Base-by-base conservation (phyloP, 192 early-diverging fungal species). In the Jimgerdemannia flammicorona region DNA sequence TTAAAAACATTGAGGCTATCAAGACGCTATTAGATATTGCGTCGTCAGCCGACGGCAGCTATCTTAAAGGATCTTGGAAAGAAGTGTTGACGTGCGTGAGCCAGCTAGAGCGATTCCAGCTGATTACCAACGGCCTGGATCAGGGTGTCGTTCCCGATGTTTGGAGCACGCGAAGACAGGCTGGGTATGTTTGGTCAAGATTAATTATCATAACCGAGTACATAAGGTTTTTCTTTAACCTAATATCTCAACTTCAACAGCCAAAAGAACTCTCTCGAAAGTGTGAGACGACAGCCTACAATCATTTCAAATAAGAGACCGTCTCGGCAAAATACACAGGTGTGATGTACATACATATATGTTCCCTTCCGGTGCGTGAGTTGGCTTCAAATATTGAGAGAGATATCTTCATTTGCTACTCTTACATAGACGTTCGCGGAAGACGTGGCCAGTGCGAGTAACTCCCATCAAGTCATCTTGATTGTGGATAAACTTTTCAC, bases 1-100 rank as follows among this genome's bases (percentile, higher is more conserved):
- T 91, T 43, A 98, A 98, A 81, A 95, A 98, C 77, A 89, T 97
- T 17, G 94, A 95, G 74, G 96, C 94, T 1, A 97, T 98, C 75
- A 89, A 92, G 66, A 90, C 93, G 7, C 82, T 98, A 6, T 83
- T 98, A 44, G 94, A 90, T 59, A 85, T 97, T 3, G 93, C 95
- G 3, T 75, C 81, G 3, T 83, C 83, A 3, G 81, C 81, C n/a
- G 88, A 90, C 19, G 91, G 91, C 59, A 90, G 90, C 70, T 86
- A 88, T 49, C 78, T 92, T 65, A 84, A 84, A 17, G 87, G 88
- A 7, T 87, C 80, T 49, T 98, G 97, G 97, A 81, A 89, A 44
- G 94, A 98, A 67, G 91, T 97, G 9, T 78, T 96, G 76, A 91
- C 90, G 63, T 90, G 91, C 43, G 91, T 97, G 59, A 93, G 91